Percentiles rank a stretch among this genome's conserved stretches.
Evolutionary conservation across 2,329 filamentous ascomycete genomes (phyloP).

Genomic region (Tricladium varicosporioides): DNA sequence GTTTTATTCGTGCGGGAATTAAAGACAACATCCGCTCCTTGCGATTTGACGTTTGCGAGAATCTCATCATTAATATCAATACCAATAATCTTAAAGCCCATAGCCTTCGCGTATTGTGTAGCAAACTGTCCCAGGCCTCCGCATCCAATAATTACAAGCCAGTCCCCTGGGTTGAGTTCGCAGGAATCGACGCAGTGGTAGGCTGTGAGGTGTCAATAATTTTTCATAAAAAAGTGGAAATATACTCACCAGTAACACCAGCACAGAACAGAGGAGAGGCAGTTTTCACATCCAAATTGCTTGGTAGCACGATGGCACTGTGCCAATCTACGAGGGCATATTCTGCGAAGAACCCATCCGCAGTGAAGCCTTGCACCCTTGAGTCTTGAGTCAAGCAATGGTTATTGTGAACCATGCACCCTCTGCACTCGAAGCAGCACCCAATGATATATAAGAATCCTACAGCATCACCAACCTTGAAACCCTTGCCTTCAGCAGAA

Average conservation of each 20-base stretch:
- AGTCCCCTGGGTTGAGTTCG: constrained; percentile 23
- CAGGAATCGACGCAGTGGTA: constrained; percentile 41
- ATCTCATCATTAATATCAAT: constrained; percentile 18
- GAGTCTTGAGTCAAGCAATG: constrained; percentile 39
- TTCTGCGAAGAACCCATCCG: constrained; percentile 46
- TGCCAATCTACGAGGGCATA: constrained; percentile 46
- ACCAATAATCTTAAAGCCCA: constrained; percentile 14
- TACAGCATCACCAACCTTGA: constrained; percentile 41
- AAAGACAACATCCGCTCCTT: constrained; percentile 15
- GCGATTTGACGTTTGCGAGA: constrained; percentile 10
- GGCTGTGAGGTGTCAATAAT: constrained; percentile 11
- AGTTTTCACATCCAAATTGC: constrained; percentile 33
- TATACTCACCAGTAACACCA: constrained; percentile 39
- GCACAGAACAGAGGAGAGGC: constrained; percentile 48
- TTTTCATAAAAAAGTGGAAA: background rate
- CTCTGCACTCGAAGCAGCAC: constrained; percentile 46
- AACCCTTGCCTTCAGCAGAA: constrained; percentile 38
- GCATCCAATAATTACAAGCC: constrained; percentile 18
- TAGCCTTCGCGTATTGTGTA: constrained; percentile 19
- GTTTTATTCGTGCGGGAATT: constrained; percentile 26
- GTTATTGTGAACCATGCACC: constrained; percentile 43
- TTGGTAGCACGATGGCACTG: constrained; percentile 41
- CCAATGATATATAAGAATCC: constrained; percentile 46
- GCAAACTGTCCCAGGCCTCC: constrained; percentile 20
- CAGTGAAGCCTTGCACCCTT: constrained; percentile 41